These are phyloP conservation scores for Immersiella caudata DNA, from an alignment of 495 filamentous ascomycete genomes.

Conservation along the genomic window DNA sequence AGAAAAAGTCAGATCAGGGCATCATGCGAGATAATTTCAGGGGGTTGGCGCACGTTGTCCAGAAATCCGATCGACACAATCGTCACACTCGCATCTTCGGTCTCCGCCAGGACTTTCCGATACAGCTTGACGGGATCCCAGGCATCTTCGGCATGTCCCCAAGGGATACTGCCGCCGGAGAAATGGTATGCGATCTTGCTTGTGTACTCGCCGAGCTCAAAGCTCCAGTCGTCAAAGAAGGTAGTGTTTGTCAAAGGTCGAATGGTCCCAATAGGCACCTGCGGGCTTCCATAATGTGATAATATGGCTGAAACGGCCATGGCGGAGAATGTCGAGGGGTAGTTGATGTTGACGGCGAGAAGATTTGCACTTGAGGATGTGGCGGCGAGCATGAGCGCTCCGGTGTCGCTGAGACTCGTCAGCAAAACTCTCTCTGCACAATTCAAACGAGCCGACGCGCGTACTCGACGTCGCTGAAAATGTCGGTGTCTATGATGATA, in stretches of 20 bases:
- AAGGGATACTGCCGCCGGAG: slow-evolving; percentile 32
- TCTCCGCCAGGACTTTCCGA: slow-evolving; percentile 41
- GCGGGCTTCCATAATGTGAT: slow-evolving; percentile 43
- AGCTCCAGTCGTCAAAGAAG: slow-evolving; percentile 46
- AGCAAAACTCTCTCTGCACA: neutral
- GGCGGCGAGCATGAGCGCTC: slow-evolving; percentile 41
- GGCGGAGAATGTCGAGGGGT: slow-evolving; percentile 46
- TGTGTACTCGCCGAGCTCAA: slow-evolving; percentile 35
- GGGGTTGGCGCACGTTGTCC: slow-evolving; percentile 34
- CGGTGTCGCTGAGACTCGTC: slow-evolving; percentile 35
- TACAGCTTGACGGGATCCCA: slow-evolving; percentile 50
- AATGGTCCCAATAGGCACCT: slow-evolving; percentile 43
- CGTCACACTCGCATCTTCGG: slow-evolving; percentile 38
- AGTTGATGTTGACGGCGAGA: slow-evolving; percentile 49
- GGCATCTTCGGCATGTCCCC: slow-evolving; percentile 40
- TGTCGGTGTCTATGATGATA: slow-evolving; percentile 46
- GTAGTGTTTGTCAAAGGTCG: slow-evolving; percentile 46
- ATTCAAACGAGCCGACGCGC: slow-evolving; percentile 3
- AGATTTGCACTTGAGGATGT: slow-evolving; percentile 38
- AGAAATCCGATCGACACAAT: slow-evolving; percentile 50
- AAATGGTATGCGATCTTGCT: slow-evolving; percentile 49
- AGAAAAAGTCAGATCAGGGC: neutral
- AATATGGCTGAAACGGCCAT: slow-evolving; percentile 46
- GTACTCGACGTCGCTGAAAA: slow-evolving; percentile 50
- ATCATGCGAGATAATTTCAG: neutral